Base-by-base conservation (phyloP, 31 red algal genomes). In the Endocladia muricata region DNA sequence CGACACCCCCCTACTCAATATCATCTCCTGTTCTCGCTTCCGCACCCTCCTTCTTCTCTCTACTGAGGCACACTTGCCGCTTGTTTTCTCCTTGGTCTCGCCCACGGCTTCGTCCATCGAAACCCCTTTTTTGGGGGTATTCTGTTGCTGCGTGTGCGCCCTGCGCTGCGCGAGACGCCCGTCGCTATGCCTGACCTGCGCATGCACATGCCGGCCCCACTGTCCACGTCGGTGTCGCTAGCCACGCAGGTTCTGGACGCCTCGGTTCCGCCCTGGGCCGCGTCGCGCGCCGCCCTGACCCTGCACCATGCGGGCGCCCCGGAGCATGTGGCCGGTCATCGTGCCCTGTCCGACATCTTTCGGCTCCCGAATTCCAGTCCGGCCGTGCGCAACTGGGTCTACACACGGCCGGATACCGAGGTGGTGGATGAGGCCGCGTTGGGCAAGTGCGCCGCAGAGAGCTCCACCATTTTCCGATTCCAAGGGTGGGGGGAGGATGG, bases 371-470 rank as follows among this genome's bases (percentile, higher is more conserved):
- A 88, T 37, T 51, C 58, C 42, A 73, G 69, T 47, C 61, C 68
- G 0, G 44, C 55, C 54, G 63, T 88, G 36, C 74, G 61, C 67
- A 43, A 88, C 37, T 88, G 85, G 85, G 43, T 88, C 8, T 88
- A 79, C 85, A 74, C 85, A 56, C 74, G 85, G 0, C 85, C 85
- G 5, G 55, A 60, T 36, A 44, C 73, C 13, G 85, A 79, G 31
- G 85, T 76, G 3, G 59, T 88, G 22, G 76, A 67, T 61, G 76
- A 88, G 47, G 76, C 79, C 51, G 63, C 85, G 25, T 80, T 88
- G 23, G 31, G 37, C 29, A 80, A 80, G 22, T 58, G 55, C 60
- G 74, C 85, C 67, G 67, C 60, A 25, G 85, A 88, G 43, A 65
- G 55, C 66, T 77, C 64, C 34, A 67, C 85, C 51, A 35, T 88